These are phyloP conservation scores for Pyrenochaeta sp. DNA, from an alignment of 2,329 filamentous ascomycete genomes.

Conservation along the genomic window DNA sequence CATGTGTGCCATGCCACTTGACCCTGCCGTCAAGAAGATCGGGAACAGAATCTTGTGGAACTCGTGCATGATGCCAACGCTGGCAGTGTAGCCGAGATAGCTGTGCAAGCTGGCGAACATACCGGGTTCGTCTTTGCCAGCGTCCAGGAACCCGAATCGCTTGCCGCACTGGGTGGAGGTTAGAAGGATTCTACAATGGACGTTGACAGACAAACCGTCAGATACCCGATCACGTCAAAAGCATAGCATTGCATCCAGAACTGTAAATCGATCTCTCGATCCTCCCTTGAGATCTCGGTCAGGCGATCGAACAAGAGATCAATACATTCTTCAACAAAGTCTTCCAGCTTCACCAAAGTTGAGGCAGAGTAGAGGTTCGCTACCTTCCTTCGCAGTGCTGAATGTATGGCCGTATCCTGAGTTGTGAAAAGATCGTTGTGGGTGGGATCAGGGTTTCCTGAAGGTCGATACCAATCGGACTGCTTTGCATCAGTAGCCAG, in stretches of 20 bases:
- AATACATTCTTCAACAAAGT: slow-evolving; percentile 45
- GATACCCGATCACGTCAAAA: slow-evolving; percentile 60
- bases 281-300: slow-evolving; percentile 23
- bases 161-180: slow-evolving; percentile 2
- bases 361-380: slow-evolving; percentile 48
- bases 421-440: slow-evolving; percentile 32
- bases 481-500: slow-evolving; percentile 29
- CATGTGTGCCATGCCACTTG: background rate
- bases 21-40: background rate
- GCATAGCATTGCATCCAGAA: slow-evolving; percentile 58
- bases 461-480: background rate
- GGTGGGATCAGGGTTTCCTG: background rate
- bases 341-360: slow-evolving; percentile 45
- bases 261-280: slow-evolving; percentile 46
- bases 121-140: slow-evolving; percentile 1
- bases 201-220: slow-evolving; percentile 50
- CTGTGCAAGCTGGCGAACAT: slow-evolving; percentile 3
- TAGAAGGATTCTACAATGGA: background rate
- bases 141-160: slow-evolving; percentile 5
- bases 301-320: slow-evolving; percentile 38
- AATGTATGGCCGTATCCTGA: slow-evolving; percentile 41
- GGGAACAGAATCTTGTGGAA: slow-evolving; percentile 1
- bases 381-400: slow-evolving; percentile 43
- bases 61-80: slow-evolving; percentile 1
- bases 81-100: slow-evolving; percentile 1